Evolutionary conservation across 352 stramenopile genomes (phyloP).

Genomic region (Globisporangium solare): DNA sequence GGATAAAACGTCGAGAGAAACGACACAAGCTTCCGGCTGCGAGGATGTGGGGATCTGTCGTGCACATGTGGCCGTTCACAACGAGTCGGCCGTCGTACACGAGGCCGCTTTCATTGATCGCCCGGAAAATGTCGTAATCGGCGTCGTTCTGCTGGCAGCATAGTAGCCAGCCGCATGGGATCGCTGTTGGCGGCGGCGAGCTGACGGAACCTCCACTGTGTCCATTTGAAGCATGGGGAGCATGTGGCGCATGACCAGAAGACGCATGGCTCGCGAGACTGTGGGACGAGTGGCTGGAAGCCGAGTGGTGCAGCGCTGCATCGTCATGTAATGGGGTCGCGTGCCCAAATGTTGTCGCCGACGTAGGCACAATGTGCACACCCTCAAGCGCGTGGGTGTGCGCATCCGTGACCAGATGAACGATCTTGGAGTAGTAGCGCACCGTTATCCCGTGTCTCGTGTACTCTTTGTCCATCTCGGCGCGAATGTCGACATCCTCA

Average conservation of each 20-base stretch:
- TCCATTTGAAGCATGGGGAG: not conserved
- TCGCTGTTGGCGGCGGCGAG: constrained; percentile 8
- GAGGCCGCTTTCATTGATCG: constrained; percentile 88
- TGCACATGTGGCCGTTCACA: constrained; percentile 83
- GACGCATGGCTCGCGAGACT: not conserved
- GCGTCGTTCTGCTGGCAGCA: constrained; percentile 84
- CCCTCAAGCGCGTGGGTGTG: constrained; percentile 37
- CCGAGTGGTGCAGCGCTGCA: not conserved
- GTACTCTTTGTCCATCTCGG: constrained; percentile 58
- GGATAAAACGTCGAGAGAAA: constrained; percentile 81
- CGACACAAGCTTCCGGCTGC: constrained; percentile 64
- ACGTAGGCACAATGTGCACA: constrained; percentile 27
- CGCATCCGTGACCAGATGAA: constrained; percentile 24
- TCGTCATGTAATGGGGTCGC: not conserved
- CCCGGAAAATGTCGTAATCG: constrained; percentile 85
- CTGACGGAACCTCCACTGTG: not conserved
- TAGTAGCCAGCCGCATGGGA: constrained; percentile 69
- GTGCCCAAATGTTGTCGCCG: not conserved
- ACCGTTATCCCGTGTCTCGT: constrained; percentile 27
- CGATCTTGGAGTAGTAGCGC: constrained; percentile 48
- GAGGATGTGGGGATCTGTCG: constrained; percentile 77
- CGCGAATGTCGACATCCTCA: constrained; percentile 54
- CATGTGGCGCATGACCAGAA: constrained; percentile 3
- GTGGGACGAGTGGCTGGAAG: not conserved
- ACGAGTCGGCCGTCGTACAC: constrained; percentile 91